Percentiles rank a stretch among this genome's conserved stretches.
Conservation (phyloP, 305 asterid genomes). For the Fraxinus greggii region DNA sequence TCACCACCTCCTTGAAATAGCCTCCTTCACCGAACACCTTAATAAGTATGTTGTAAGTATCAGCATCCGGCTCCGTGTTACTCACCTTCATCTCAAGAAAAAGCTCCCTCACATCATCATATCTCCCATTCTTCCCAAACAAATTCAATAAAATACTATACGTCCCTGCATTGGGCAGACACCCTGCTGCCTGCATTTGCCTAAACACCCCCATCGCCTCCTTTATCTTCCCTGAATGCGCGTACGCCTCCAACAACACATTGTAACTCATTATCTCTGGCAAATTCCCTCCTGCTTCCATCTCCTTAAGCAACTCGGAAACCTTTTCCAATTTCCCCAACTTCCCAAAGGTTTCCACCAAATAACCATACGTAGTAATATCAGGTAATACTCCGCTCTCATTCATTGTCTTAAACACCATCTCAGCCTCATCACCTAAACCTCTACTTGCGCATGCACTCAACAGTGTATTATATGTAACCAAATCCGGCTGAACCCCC, state of each 20-base stretch:
- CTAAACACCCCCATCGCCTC: conserved; percentile 90
- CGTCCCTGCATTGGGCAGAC: conserved; percentile 86
- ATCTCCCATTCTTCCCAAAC: conserved; percentile 85
- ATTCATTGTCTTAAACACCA: conserved; percentile 96
- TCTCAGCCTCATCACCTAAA: conserved; percentile 85
- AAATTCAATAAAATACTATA: conserved; percentile 78
- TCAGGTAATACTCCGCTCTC: conserved; percentile 91
- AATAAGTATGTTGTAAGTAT: conserved; percentile 82
- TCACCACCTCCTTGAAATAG: conserved; percentile 95
- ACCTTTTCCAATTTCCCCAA: conserved; percentile 76
- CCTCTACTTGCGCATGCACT: conserved; percentile 78
- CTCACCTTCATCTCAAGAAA: conserved; percentile 97
- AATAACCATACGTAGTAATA: conserved; percentile 67
- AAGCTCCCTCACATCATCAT: conserved; percentile 86
- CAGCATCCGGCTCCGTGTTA: conserved; percentile 82
- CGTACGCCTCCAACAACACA: conserved; percentile 88
- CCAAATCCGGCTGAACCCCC: conserved; percentile 92
- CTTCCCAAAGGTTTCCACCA: conserved; percentile 82
- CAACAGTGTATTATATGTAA: conserved; percentile 76
- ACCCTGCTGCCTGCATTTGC: conserved; percentile 92
- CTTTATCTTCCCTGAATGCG: conserved; percentile 56
- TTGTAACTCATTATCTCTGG: conserved; percentile 86
- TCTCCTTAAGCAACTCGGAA: conserved; percentile 66
- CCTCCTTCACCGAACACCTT: conserved; percentile 97
- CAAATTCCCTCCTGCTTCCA: conserved; percentile 81